Evolutionary conservation across 2,329 filamentous ascomycete species (phyloP), one percentile per base, ranked within the genome.

Genomic region (Monosporascus sp.): DNA sequence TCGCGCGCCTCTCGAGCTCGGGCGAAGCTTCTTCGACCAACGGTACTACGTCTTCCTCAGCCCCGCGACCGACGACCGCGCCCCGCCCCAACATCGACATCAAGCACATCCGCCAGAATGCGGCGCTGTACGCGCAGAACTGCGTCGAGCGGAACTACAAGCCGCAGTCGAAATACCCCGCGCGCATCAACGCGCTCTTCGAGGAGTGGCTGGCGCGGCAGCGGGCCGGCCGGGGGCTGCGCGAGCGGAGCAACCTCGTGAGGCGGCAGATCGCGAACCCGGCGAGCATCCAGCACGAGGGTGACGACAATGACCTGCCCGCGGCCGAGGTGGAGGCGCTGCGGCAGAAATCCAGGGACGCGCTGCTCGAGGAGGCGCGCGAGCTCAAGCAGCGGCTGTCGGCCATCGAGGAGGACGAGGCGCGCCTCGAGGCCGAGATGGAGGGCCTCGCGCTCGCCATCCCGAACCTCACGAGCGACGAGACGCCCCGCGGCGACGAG

Each of bases 71-170:
- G 5, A 77, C 87, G 2, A 85, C 81, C 50, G 91, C 89, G 15
- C 91, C 90, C 11, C 93, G 90, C 68, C 83, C 89, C 25, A 81
- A 81, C 47, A 80, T 95, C 60, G 88, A 97, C 73, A 80, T 96
- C 67, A 93, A 90, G 69, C 87, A 94, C 73, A 96, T 99, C 68
- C 91, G 92, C 53, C 82, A 90, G 65, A 89, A 95, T 70, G 83
- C 88, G 17, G 82, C 86, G 15, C 79, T 95, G 17, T 89, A 97
- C 75, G 81, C 88, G 61, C 78, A 86, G 60, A 97, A 95, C 66
- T 96, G 90, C 71, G 68, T 87, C 54, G 86, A 91, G 60, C 85
- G 94, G 61, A 97, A 97, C 69, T 97, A 97, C 73, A 77, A 68
- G 54, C 61, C 69, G 25, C 80, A 82, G 58, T 74, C 79, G 38